Conservation (phyloP, 169 alveolate species). For the Plasmodium fragile region DNA sequence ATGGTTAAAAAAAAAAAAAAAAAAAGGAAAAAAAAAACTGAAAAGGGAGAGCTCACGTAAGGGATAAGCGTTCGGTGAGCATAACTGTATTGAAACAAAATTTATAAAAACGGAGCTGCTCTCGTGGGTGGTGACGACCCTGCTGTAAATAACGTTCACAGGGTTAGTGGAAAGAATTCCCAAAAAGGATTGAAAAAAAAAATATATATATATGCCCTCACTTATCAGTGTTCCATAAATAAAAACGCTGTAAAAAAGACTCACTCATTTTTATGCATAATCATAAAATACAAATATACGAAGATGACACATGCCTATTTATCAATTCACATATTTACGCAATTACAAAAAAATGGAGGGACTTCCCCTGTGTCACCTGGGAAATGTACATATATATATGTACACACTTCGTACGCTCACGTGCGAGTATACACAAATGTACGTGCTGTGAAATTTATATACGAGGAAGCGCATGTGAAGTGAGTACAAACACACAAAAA, state of each 20-base stretch:
- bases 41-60: neutral
- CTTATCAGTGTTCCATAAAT: constrained; percentile 3
- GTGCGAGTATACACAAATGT: constrained; percentile 1
- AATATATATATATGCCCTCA: constrained; percentile 1
- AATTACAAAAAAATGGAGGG: constrained; percentile 25
- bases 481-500: neutral
- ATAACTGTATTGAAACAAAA: neutral
- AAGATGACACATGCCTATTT: neutral
- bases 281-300: constrained; percentile 21
- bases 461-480: neutral
- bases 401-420: neutral
- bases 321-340: neutral
- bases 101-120: neutral
- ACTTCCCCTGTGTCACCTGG: neutral
- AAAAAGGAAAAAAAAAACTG: constrained; percentile 13
- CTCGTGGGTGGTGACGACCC: neutral
- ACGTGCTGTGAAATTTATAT: neutral
- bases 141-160: neutral
- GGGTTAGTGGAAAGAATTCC: neutral
- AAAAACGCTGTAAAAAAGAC: constrained; percentile 13
- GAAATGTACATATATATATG: constrained; percentile 6
- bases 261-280: neutral
- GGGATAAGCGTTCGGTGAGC: neutral
- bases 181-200: neutral
- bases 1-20: constrained; percentile 26